These are phyloP conservation scores for Trichoderma orchidacearum DNA, from an alignment of 495 filamentous ascomycete species.

Conservation along the genomic window DNA sequence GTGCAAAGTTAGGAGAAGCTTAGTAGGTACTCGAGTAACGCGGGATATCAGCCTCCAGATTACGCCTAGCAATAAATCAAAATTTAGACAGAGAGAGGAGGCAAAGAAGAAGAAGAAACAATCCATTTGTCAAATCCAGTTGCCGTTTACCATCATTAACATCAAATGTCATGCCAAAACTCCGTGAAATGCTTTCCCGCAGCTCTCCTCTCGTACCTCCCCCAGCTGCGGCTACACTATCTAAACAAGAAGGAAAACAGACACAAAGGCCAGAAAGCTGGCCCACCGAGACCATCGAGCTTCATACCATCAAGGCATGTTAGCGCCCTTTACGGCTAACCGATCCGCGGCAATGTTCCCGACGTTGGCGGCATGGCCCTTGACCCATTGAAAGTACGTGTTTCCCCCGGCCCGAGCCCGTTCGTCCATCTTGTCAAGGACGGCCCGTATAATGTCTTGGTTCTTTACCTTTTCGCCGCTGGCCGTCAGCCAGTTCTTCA, in stretches of 20 bases:
- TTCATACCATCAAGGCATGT: background rate
- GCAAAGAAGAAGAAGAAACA: no score
- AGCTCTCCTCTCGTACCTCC: background rate
- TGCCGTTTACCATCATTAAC: background rate
- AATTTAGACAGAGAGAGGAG: no score
- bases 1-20: no score
- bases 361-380: constrained; percentile 54
- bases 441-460: constrained; percentile 63
- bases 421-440: constrained; percentile 59
- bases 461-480: constrained; percentile 66
- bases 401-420: constrained; percentile 28
- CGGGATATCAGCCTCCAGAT: no score
- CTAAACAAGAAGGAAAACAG: background rate
- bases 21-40: no score
- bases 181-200: background rate
- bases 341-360: constrained; percentile 74
- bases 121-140: no score
- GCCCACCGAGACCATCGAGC: background rate
- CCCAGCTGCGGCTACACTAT: background rate
- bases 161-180: background rate
- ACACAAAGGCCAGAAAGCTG: no score
- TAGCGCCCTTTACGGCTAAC: constrained; percentile 52
- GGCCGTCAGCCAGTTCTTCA: constrained; percentile 65
- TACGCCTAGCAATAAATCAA: no score
- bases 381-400: constrained; percentile 75